Conservation (phyloP, 1,284 basidiomycete genomes). For the Retiboletus flavoniger region DNA sequence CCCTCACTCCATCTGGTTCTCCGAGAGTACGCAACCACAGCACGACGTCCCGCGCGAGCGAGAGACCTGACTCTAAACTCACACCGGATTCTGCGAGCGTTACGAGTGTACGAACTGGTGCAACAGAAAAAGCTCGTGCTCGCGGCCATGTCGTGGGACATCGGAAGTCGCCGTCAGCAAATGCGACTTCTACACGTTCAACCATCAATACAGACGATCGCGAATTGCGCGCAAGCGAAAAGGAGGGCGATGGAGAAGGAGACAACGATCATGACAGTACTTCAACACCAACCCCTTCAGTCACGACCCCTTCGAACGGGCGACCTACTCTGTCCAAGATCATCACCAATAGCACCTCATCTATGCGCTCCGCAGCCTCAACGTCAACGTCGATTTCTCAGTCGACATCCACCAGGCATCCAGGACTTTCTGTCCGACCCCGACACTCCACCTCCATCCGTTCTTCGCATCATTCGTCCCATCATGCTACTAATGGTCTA, state of each 20-base stretch:
- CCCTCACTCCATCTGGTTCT: conserved; percentile 30
- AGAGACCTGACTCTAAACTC: conserved; percentile 65
- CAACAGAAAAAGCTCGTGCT: conserved; percentile 24
- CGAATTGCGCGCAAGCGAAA: conserved; percentile 2
- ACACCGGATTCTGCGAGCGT: conserved; percentile 42
- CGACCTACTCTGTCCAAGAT: conserved; percentile 30
- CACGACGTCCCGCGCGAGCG: conserved; percentile 26
- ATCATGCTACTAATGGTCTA: conserved; percentile 25
- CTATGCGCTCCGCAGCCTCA: conserved; percentile 32
- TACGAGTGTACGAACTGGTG: conserved; percentile 22
- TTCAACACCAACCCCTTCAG: conserved; percentile 19
- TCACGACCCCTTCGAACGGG: conserved; percentile 16
- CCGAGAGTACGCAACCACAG: conserved; percentile 30
- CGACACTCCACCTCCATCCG: conserved; percentile 20
- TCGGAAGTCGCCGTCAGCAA: conserved; percentile 23
- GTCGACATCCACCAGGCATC: conserved; percentile 14
- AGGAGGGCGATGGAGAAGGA: conserved; percentile 9
- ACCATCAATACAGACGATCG: not conserved
- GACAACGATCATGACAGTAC: conserved; percentile 17
- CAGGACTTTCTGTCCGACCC: conserved; percentile 18
- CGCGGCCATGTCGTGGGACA: conserved; percentile 18
- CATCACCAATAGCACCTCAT: conserved; percentile 27
- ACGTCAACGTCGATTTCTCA: not conserved
- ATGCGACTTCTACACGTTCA: conserved; percentile 8
- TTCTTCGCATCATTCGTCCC: conserved; percentile 24